phyloP scores from a whole-genome alignment of 2,329 filamentous ascomycete genomes.

The Fusarium agapanthi region DNA sequence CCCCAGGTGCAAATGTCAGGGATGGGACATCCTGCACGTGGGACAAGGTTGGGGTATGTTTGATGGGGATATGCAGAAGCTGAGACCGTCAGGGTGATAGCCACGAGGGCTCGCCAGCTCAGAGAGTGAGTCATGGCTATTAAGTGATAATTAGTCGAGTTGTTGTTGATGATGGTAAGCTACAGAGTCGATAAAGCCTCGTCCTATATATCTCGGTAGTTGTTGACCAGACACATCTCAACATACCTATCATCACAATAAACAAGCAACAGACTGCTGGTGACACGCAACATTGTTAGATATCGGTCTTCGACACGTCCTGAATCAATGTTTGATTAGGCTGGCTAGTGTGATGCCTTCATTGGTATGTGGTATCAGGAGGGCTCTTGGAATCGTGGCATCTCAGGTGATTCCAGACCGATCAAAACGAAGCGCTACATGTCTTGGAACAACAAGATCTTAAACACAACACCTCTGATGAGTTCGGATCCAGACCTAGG shows the following conservation, averaged over 20 bases:
- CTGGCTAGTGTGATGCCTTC: not conserved
- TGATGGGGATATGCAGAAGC: constrained; percentile 2
- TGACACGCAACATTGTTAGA: not conserved
- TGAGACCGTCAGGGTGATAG: not conserved
- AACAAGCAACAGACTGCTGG: not conserved
- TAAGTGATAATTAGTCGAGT: not conserved
- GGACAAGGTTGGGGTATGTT: not conserved
- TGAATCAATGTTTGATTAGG: not conserved
- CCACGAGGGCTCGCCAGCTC: constrained; percentile 13
- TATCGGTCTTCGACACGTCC: not conserved
- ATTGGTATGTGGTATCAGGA: not conserved
- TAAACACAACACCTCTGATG: too few relatives aligned
- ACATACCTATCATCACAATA: not conserved
- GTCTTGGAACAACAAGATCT: not conserved
- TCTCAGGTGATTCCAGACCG: not conserved
- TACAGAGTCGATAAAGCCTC: not conserved
- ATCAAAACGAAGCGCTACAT: not conserved
- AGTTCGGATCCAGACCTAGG: not conserved
- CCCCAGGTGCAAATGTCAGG: constrained; percentile 18
- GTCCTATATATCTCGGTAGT: not conserved
- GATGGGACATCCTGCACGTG: constrained; percentile 14
- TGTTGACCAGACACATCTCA: not conserved
- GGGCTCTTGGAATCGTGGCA: not conserved
- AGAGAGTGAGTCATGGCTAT: constrained; percentile 9
- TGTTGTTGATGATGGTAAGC: not conserved